Percentiles rank a stretch among this genome's conserved stretches.
phyloP scores from a whole-genome alignment of 768 basidiomycete genomes.

The Neoboletus magnificus region DNA sequence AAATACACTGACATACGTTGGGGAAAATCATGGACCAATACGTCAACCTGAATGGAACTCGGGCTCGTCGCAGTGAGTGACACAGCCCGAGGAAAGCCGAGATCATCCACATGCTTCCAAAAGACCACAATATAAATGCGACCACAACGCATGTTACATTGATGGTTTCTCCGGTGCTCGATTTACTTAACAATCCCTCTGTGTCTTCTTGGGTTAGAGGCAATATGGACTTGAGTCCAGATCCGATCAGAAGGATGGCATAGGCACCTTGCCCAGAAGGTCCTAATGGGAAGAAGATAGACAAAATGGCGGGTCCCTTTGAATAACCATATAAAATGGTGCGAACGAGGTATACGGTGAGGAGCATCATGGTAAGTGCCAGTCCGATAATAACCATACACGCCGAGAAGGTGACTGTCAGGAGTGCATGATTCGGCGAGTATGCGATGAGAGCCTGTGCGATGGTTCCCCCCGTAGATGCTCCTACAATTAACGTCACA shows the following conservation, averaged over 20 bases:
- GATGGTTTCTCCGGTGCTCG: slow-evolving; percentile 38
- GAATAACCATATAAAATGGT: slow-evolving; percentile 57
- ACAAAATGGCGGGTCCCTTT: slow-evolving; percentile 45
- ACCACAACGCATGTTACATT: slow-evolving; percentile 45
- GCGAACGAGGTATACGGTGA: slow-evolving; percentile 60
- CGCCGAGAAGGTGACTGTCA: slow-evolving; percentile 53
- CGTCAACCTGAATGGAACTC: slow-evolving; percentile 50
- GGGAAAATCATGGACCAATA: slow-evolving; percentile 75
- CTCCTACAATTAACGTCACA: slow-evolving; percentile 67
- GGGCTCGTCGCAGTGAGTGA: slow-evolving; percentile 38
- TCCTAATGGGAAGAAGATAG: slow-evolving; percentile 71
- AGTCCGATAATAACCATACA: slow-evolving; percentile 57
- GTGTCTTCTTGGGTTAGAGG: slow-evolving; percentile 35
- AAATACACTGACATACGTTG: slow-evolving; percentile 42
- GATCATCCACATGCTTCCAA: slow-evolving; percentile 61
- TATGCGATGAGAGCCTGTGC: slow-evolving; percentile 45
- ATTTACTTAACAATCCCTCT: slow-evolving; percentile 33
- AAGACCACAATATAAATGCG: slow-evolving; percentile 56
- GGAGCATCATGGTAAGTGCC: slow-evolving; percentile 59
- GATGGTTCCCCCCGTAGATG: slow-evolving; percentile 63
- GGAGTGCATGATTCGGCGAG: slow-evolving; percentile 46
- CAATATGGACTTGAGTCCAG: slow-evolving; percentile 39
- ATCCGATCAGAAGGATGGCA: slow-evolving; percentile 53
- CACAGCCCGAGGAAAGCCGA: slow-evolving; percentile 51
- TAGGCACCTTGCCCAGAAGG: slow-evolving; percentile 68